Evolutionary conservation across 768 basidiomycete genomes (phyloP).

Genomic region (Calvatia gigantea): DNA sequence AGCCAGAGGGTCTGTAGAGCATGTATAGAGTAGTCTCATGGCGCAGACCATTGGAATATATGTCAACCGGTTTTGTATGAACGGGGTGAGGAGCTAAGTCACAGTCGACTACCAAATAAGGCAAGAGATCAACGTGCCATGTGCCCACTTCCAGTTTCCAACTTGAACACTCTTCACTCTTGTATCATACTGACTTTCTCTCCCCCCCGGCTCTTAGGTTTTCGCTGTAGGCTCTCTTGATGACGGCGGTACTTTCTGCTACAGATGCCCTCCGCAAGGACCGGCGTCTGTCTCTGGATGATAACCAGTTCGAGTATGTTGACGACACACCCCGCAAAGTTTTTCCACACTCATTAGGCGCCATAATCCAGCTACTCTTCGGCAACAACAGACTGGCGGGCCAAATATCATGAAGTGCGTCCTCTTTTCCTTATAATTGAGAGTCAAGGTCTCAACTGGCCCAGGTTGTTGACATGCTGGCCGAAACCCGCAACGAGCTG

Average conservation of each 20-base stretch:
- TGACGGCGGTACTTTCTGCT: slow-evolving; percentile 66
- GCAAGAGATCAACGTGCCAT: slow-evolving; percentile 16
- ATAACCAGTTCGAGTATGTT: slow-evolving; percentile 57
- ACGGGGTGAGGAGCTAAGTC: not conserved
- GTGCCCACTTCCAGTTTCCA: slow-evolving; percentile 1
- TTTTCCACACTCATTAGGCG: slow-evolving; percentile 15
- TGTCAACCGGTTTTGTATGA: not conserved
- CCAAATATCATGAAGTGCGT: slow-evolving; percentile 69
- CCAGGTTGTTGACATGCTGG: slow-evolving; percentile 75
- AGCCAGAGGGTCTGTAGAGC: slow-evolving; percentile 62
- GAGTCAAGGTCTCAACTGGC: not conserved
- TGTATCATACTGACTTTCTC: slow-evolving; percentile 6
- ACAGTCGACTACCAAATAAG: slow-evolving; percentile 26
- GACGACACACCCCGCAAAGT: slow-evolving; percentile 13
- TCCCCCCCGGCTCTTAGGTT: slow-evolving; percentile 11
- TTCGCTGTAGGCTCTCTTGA: slow-evolving; percentile 20
- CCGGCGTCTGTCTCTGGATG: slow-evolving; percentile 62
- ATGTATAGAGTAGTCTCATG: slow-evolving; percentile 11
- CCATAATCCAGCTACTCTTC: slow-evolving; percentile 45
- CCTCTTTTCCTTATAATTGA: not conserved
- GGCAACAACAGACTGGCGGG: slow-evolving; percentile 65
- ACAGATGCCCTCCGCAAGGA: slow-evolving; percentile 58
- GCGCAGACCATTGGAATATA: not conserved
- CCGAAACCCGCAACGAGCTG: slow-evolving; percentile 81
- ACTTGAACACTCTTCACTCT: slow-evolving; percentile 11